Evolutionary conservation across 352 stramenopile species (phyloP).

Genomic region (Phytopythium ostracodes): DNA sequence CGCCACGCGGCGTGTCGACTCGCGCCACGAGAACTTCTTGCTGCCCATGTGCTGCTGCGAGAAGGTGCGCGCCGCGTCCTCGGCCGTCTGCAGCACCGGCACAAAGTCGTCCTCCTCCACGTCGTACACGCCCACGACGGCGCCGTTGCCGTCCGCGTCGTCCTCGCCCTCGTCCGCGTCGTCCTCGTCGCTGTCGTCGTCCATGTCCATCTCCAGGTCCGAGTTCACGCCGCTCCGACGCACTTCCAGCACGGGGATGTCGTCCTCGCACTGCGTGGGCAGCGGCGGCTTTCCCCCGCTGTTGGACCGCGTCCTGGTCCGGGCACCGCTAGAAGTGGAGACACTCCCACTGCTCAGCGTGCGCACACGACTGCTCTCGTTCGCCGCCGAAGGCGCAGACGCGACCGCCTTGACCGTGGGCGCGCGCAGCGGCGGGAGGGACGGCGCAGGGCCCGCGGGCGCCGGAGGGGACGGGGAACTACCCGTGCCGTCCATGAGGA

Average conservation of each 20-base stretch:
- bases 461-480: conserved; percentile 19
- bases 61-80: conserved; percentile 41
- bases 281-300: conserved; percentile 7
- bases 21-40: conserved; percentile 54
- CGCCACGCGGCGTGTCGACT: conserved; percentile 22
- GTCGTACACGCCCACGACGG: conserved; percentile 31
- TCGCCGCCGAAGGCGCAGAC: not conserved
- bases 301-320: not conserved
- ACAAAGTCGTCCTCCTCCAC: conserved; percentile 52
- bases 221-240: conserved; percentile 24
- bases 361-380: not conserved
- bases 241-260: conserved; percentile 70
- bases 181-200: conserved; percentile 21
- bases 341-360: conserved; percentile 7
- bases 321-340: too few relatives aligned
- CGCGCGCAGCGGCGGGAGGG: conserved; percentile 14
- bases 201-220: conserved; percentile 23
- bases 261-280: conserved; percentile 23
- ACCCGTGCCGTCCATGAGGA: conserved; percentile 45
- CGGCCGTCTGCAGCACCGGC: conserved; percentile 60
- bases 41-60: conserved; percentile 19
- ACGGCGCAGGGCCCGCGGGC: conserved; percentile 13
- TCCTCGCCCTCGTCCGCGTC: conserved; percentile 22
- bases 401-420: conserved; percentile 4
- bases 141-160: conserved; percentile 22